Evolutionary conservation across 2,329 filamentous ascomycete genomes (phyloP), one percentile per base, ranked within the genome.

Genomic region (Leptographium procerum): DNA sequence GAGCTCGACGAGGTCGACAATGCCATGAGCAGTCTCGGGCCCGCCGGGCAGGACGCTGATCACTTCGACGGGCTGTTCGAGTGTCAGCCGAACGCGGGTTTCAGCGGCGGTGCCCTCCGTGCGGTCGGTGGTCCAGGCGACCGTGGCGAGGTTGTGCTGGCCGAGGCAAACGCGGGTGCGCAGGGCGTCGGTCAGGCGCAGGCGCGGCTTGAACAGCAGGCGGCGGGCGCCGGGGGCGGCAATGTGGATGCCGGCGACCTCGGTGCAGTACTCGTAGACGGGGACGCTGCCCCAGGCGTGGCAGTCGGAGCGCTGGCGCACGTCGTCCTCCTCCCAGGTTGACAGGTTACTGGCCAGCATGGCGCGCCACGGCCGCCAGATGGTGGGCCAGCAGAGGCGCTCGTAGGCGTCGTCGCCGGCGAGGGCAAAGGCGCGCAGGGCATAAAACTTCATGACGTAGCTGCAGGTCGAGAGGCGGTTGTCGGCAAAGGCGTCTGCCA

Each of bases 221-320:
- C 60, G 64, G 6, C 56, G 33, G 19, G 60, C 60, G 0, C 68
- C 69, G 7, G 64, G 52, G 2, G 55, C 57, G 19, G 57, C 50
- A 9, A 54, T 55, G 4, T 58, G 60, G 1, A 66, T 59, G 51
- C 65, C 65, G 33, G 64, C 60, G 55, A 75, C 11, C 61, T 75
- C 73, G 10, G 69, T 69, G 34, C 67, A 70, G 45, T 68, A 74
- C 58, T 75, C 73, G 55, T 74, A 74, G 4, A 75, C 64, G 0
- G 72, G 72, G 19, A 73, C 71, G 58, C 71, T 72, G 1, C 72
- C 71, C 73, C 72, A 75, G 2, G 73, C 72, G 65, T 75, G 73
- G 55, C 73, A 75, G 61, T 75, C 73, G 1, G 71, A 74, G 5
- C 73, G 67, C 60, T 73, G 71, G 3, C 69, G 64, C 6, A 75